Base-by-base conservation (phyloP, 108 stramenopile genomes). In the Conticribra weissflogii region DNA sequence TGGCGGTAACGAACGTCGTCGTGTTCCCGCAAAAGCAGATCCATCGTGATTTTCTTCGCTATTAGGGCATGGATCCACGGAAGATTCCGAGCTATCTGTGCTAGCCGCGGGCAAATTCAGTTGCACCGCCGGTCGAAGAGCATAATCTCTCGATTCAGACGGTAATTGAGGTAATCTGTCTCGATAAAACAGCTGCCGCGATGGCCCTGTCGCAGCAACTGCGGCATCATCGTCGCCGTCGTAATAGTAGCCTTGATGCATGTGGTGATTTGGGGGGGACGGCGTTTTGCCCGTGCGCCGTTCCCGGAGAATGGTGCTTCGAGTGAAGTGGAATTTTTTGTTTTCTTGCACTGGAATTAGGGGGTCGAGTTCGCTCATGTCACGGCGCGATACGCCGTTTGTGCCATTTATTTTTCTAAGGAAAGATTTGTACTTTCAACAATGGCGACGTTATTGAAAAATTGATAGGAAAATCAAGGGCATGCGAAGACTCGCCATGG, bases 111-210 rank as follows among this genome's bases (percentile, higher is more conserved):
- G 47, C 17, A 58, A 24, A 25, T 29, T 49, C 47, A 54, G 22
- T 46, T 48, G 36, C 36, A 41, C 36, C 12, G 36, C 36, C 36
- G 36, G 5, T 12, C 36, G 5, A 5, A 41, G 22, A 12, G 59
- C 8, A 33, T 69, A 69, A 18, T 77, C 76, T 32, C 68, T 59
- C 54, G 48, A 63, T 31, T 77, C 68, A 16, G 54, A 57, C 4
- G 63, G 62, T 41, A 44, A 23, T 45, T 54, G 63, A 7, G 60
- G 52, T 57, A 64, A 58, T 48, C 56, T 65, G 19, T 65, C 57
- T 3, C 76, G 52, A 59, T 77, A 77, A 52, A 77, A 77, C 18
- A 63, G 33, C 48, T 77, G 76, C 21, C 76, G 76, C 29, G 68
- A 63, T 7, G 68, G 61, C 17, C 68, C 63, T 18, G 32, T 34